Percentiles rank a stretch among this genome's conserved stretches.
Conservation (phyloP, 179 eudicot species). For the Spinacia oleracea region DNA sequence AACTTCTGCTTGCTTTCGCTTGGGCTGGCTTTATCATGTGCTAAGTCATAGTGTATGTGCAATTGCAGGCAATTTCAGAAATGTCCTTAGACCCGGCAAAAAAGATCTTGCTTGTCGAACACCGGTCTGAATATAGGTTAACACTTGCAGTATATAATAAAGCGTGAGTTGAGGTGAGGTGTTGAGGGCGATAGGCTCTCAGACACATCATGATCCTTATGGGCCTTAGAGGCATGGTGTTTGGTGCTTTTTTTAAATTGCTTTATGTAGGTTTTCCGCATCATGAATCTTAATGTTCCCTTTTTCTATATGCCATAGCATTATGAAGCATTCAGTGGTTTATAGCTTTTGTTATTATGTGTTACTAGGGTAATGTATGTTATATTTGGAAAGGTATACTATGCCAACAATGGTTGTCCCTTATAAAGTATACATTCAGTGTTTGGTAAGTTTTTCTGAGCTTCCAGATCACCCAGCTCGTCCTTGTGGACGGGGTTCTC, state of each 20-base stretch:
- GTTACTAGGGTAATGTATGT: background rate
- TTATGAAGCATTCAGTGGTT: background rate
- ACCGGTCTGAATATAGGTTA: background rate
- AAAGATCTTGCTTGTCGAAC: conserved; percentile 5
- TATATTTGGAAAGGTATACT: background rate
- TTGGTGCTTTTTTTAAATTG: background rate
- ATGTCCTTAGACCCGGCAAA: conserved; percentile 4
- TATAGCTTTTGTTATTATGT: background rate
- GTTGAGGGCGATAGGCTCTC: background rate
- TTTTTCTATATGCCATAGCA: background rate
- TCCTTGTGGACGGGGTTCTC: background rate
- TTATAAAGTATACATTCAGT: background rate
- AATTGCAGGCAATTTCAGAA: conserved; percentile 1
- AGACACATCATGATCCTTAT: background rate
- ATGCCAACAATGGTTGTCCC: background rate
- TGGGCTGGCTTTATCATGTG: conserved; percentile 9
- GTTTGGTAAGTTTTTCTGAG: background rate
- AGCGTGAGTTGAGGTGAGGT: background rate
- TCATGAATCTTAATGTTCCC: background rate
- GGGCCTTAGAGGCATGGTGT: background rate
- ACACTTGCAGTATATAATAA: background rate
- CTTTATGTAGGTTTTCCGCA: background rate
- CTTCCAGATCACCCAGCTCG: background rate
- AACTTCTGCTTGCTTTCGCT: background rate
- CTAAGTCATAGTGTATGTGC: background rate